Evolutionary conservation across 257 asterid genomes (phyloP), one percentile per base, ranked within the genome.

Genomic region (Vinca minor): DNA sequence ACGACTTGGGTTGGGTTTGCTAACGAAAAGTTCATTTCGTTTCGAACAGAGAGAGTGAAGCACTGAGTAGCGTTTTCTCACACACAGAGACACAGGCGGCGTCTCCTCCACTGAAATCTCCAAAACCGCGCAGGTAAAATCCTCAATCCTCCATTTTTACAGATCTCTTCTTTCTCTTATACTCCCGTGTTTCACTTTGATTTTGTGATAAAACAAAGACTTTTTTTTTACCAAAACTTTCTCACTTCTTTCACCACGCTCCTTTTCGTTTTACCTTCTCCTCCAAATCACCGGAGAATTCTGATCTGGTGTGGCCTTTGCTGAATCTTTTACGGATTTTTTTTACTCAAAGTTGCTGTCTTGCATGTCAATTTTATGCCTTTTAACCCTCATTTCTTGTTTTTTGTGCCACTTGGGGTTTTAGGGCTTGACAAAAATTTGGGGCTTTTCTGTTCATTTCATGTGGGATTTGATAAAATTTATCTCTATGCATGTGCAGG

Each of bases 401-500:
- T 66, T 6, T 26, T 60, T 32, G 66, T 55, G 62, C 38, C 48
- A 29, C 2, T n/a, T n/a, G 38, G 65, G 15, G 21, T 71, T 79
- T 32, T 36, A 63, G 80, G 76, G 82, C 65, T 77, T 47, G 31
- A 31, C 12, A 36, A 64, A 60, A 70, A n/a, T n/a, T 78, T 77
- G 66, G 81, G 84, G 79, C 50, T 78, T 74, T 42, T 59, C 54
- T 69, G 68, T 75, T 75, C 72, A 73, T 65, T 70, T 63, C 39
- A 17, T 18, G 4, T 36, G 60, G 56, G 60, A 32, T 65, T 15
- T 10, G n/a, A n/a, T 70, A 31, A 25, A 52, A 29, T 48, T 29
- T 59, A 15, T 15, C 67, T 47, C 14, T 36, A 18, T 71, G 73
- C 65, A 64, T 79, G 77, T 62, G 70, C 83, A 81, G 95, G 84